Percentiles rank a stretch among this genome's conserved stretches.
These are phyloP conservation scores for Pseudevernia furfuracea DNA, from an alignment of 495 filamentous ascomycete species.

Conservation along the genomic window DNA sequence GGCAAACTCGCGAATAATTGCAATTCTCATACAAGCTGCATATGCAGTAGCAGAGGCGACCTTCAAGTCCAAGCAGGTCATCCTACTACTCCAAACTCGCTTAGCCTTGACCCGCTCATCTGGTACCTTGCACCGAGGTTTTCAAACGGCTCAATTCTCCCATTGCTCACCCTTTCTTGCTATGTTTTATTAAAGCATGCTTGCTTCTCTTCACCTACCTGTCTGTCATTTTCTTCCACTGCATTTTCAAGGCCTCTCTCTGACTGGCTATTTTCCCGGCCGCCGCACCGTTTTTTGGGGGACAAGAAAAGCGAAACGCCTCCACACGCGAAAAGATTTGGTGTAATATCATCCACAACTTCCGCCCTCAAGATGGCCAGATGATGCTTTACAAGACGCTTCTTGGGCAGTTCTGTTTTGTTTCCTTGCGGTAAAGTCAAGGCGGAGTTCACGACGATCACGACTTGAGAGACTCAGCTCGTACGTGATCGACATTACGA, in stretches of 20 bases:
- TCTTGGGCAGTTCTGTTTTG: not conserved
- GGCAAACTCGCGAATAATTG: not conserved
- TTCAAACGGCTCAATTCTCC: conserved; percentile 15
- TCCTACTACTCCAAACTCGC: not conserved
- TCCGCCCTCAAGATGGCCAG: not conserved
- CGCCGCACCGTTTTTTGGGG: not conserved
- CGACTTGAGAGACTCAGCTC: not conserved
- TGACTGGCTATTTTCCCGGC: not conserved
- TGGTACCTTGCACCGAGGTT: conserved; percentile 20
- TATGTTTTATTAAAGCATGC: not conserved
- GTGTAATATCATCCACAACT: not conserved
- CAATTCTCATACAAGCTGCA: not conserved
- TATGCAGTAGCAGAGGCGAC: not conserved
- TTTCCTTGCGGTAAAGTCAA: not conserved
- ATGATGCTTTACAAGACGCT: not conserved
- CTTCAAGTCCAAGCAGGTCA: not conserved
- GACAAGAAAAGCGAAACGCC: not conserved
- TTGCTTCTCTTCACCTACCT: not conserved
- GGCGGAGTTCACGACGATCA: not conserved
- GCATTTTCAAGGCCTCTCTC: not conserved
- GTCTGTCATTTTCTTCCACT: not conserved
- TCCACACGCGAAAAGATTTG: not conserved
- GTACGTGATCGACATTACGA: not conserved
- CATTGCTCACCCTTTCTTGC: not conserved
- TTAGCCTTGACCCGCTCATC: conserved; percentile 10